Evolutionary conservation across 495 filamentous ascomycete genomes (phyloP).

Genomic region (Tuber calosporum): DNA sequence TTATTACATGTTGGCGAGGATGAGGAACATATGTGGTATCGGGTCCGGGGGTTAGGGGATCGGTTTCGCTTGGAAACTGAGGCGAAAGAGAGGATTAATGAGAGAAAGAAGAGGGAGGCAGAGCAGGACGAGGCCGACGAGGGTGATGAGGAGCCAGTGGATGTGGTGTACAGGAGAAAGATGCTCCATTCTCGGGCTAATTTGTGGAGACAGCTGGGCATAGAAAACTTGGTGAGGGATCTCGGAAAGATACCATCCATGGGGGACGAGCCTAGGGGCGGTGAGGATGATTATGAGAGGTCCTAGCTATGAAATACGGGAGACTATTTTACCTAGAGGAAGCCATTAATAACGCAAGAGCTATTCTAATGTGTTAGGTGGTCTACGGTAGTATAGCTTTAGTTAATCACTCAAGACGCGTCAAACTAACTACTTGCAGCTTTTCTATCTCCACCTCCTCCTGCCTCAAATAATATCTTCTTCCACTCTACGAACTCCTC

Average conservation of each 20-base stretch:
- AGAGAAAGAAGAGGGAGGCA: background rate
- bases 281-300: background rate
- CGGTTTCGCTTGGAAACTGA: background rate
- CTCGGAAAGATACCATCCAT: background rate
- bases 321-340: background rate
- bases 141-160: background rate
- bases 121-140: background rate
- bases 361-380: background rate
- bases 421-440: background rate
- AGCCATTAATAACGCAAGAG: background rate
- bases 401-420: background rate
- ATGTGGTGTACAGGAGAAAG: background rate
- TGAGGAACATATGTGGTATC: background rate
- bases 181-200: background rate
- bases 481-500: slow-evolving; percentile 79
- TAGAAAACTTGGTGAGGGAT: background rate
- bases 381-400: background rate
- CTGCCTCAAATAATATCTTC: slow-evolving; percentile 38
- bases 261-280: background rate
- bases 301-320: background rate
- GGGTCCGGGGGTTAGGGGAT: background rate
- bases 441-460: background rate
- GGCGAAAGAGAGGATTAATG: background rate
- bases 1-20: background rate
- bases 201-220: background rate